Evolutionary conservation across 140 eudicot genomes (phyloP).

Genomic region (Flaveria floridana): DNA sequence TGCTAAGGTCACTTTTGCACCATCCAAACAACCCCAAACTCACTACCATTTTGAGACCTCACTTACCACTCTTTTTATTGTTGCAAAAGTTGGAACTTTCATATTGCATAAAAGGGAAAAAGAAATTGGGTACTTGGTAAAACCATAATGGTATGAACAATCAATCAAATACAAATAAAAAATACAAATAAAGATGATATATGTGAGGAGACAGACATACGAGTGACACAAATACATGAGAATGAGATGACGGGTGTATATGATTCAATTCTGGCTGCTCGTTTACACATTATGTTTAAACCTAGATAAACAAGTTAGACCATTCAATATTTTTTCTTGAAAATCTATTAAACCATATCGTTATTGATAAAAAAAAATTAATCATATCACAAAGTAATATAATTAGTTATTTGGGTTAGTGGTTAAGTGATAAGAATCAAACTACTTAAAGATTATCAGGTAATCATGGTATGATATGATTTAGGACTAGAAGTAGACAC

Average conservation of each 20-base stretch:
- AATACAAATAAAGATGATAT: not conserved
- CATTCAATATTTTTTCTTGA: not conserved
- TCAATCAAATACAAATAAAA: not conserved
- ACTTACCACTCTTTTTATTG: constrained; percentile 40
- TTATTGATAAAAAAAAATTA: too few relatives aligned
- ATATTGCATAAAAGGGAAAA: constrained; percentile 34
- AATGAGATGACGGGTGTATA: too few relatives aligned
- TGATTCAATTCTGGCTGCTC: too few relatives aligned
- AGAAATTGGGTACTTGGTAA: constrained; percentile 22
- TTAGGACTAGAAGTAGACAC: too few relatives aligned
- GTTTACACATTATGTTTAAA: too few relatives aligned
- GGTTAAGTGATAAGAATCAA: too few relatives aligned
- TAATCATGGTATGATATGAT: too few relatives aligned
- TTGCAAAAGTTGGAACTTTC: constrained; percentile 33
- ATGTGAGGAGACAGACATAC: not conserved
- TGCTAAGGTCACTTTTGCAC: constrained; percentile 27
- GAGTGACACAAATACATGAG: not conserved
- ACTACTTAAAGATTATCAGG: too few relatives aligned
- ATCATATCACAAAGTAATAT: too few relatives aligned
- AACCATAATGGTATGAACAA: not conserved
- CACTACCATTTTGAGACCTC: constrained; percentile 33
- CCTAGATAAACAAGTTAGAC: too few relatives aligned
- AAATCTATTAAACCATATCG: too few relatives aligned
- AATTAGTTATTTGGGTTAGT: too few relatives aligned
- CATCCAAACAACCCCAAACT: constrained; percentile 35